Evolutionary conservation across 2,329 filamentous ascomycete species (phyloP), one percentile per base, ranked within the genome.

Genomic region (Achaetomium macrosporum): DNA sequence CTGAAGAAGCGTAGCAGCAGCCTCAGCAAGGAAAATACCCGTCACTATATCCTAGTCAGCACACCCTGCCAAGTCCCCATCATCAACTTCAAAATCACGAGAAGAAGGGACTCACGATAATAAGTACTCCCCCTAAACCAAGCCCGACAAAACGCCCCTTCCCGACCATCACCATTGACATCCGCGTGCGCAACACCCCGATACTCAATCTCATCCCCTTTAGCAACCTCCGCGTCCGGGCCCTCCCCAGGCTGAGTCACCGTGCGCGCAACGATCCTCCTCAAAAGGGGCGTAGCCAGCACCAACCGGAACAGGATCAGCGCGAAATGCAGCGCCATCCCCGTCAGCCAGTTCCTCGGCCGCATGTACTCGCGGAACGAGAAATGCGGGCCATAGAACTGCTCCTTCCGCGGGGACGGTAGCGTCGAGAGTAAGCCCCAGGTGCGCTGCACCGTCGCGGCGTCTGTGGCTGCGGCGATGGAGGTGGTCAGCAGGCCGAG

Each of bases 171-270:
- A 35, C 35, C 35, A n/a, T 16, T 8, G 5, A 55, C 55, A 59
- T 87, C 84, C 0, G 84, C 81, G n/a, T 72, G 74, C 1, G 79
- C 87, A 17, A 88, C 72, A 5, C 77, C 84, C 12, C 80, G 76
- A 63, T 82, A 87, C 64, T 85, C 81, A 29, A 87, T 67, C 50
- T 77, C 74, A 47, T 88, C 80, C 35, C 77, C 77, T 60, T 73
- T 76, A 43, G 76, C 73, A 20, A 73, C 68, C 62, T 87, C 79
- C 29, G 67, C 70, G 16, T 69, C 68, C 2, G 76, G 72, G 1
- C 82, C 82, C 44, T 81, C 66, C 11, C 82, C 82, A 1, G 82
- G 81, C 58, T 77, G 71, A 53, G 68, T 72, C 5, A 81, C 72
- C 37, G 71, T 68, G 36, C 63, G 70, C 51, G 68, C 73, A 5